Evolutionary conservation across 2,329 filamentous ascomycete species (phyloP).

Genomic region (Blastomyces gilchristii): DNA sequence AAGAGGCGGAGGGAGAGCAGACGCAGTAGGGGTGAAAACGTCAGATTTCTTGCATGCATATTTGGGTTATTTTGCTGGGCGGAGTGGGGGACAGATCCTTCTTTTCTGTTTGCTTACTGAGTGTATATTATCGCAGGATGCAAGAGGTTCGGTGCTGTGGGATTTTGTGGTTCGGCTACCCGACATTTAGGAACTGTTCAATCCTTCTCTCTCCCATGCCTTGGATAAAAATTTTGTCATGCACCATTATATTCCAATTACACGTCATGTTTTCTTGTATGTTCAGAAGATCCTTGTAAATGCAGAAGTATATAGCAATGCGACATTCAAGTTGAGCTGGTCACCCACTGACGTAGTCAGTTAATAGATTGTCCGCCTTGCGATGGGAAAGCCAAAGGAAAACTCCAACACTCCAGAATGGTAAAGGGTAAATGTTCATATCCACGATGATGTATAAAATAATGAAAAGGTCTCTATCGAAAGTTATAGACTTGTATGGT

Average conservation of each 20-base stretch:
- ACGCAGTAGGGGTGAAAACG: neutral
- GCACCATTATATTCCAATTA: neutral
- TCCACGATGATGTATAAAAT: neutral
- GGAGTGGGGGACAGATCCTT: too few relatives aligned
- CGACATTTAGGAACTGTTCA: neutral
- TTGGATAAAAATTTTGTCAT: neutral
- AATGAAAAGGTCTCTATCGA: neutral
- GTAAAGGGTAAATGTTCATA: neutral
- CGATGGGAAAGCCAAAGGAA: neutral
- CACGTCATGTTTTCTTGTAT: neutral
- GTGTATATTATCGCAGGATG: constrained; percentile 1
- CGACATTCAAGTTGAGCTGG: neutral
- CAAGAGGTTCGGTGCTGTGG: neutral
- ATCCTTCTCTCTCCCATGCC: neutral
- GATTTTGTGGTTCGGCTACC: neutral
- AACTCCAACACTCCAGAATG: neutral
- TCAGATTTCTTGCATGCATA: neutral
- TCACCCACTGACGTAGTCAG: neutral
- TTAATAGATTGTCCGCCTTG: neutral
- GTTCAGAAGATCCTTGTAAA: neutral
- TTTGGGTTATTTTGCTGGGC: neutral
- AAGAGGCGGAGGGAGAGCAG: constrained; percentile 4
- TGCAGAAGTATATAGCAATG: neutral
- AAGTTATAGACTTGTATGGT: neutral
- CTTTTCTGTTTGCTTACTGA: neutral